Conservation (phyloP, 2,329 filamentous ascomycete species). For the Paradendryphiella salina region DNA sequence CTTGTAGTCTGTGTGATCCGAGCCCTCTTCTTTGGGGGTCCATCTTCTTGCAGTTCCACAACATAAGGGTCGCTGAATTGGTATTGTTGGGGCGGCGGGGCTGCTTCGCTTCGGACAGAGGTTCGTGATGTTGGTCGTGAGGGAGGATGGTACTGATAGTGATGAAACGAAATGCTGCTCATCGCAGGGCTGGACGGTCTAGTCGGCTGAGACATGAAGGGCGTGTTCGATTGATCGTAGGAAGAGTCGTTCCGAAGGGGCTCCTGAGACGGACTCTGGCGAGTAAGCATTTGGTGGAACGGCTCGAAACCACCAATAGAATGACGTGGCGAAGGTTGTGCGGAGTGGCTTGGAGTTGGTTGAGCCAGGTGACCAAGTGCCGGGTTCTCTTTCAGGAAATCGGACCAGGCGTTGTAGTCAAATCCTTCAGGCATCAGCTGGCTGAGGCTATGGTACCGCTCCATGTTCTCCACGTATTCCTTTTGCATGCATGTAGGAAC, state of each 20-base stretch:
- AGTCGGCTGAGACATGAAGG: slow-evolving; percentile 43
- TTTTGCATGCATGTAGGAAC: slow-evolving; percentile 67
- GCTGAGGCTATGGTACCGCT: slow-evolving; percentile 62
- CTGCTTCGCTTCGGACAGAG: slow-evolving; percentile 42
- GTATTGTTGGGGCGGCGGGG: slow-evolving; percentile 24
- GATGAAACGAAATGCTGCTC: slow-evolving; percentile 46
- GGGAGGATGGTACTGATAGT: slow-evolving; percentile 38
- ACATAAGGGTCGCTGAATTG: slow-evolving; percentile 26
- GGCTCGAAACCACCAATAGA: slow-evolving; percentile 40
- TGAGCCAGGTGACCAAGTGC: slow-evolving; percentile 41
- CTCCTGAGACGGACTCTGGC: slow-evolving; percentile 35
- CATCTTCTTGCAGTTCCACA: slow-evolving; percentile 52
- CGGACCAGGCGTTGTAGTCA: slow-evolving; percentile 76
- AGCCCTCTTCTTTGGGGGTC: slow-evolving; percentile 72
- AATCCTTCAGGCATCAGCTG: slow-evolving; percentile 62
- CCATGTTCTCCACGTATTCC: slow-evolving; percentile 64
- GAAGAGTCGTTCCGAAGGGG: slow-evolving; percentile 34
- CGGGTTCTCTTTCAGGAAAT: slow-evolving; percentile 73
- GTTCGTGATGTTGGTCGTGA: slow-evolving; percentile 47
- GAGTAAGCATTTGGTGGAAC: slow-evolving; percentile 46
- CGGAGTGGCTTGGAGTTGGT: slow-evolving; percentile 21
- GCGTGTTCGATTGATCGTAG: slow-evolving; percentile 29
- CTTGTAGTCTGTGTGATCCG: slow-evolving; percentile 74
- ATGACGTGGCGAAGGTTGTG: slow-evolving; percentile 24
- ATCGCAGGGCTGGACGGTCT: slow-evolving; percentile 52